Conservation (phyloP, 1,284 basidiomycete species). For the Trichosporon sp. region DNA sequence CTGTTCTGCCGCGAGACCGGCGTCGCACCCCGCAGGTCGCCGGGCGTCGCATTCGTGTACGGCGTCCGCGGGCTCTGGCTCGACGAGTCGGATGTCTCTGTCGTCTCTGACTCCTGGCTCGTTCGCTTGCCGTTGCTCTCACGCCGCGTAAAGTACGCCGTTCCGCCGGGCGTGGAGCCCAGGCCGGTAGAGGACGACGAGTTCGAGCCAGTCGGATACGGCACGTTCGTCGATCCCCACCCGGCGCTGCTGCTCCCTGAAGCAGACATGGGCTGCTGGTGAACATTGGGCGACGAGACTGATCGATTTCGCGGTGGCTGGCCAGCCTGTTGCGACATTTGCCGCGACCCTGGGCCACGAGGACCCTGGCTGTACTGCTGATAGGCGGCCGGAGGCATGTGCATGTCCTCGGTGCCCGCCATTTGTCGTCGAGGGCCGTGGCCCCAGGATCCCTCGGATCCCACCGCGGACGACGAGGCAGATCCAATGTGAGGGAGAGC, state of each 20-base stretch:
- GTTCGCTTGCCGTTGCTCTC: slow-evolving; percentile 36
- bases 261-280: slow-evolving; percentile 36
- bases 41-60: slow-evolving; percentile 54
- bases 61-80: slow-evolving; percentile 49
- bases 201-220: slow-evolving; percentile 13
- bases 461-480: slow-evolving; percentile 23
- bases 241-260: slow-evolving; percentile 6
- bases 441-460: slow-evolving; percentile 35
- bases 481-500: slow-evolving; percentile 37
- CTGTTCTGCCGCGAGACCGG: slow-evolving; percentile 35
- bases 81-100: slow-evolving; percentile 45
- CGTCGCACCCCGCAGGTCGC: slow-evolving; percentile 31
- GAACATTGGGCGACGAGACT: slow-evolving; percentile 51
- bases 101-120: slow-evolving; percentile 38
- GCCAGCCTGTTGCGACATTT: slow-evolving; percentile 25
- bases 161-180: slow-evolving; percentile 29
- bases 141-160: slow-evolving; percentile 36
- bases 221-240: slow-evolving; percentile 11
- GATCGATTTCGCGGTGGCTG: slow-evolving; percentile 47
- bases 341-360: slow-evolving; percentile 28
- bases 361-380: slow-evolving; percentile 22
- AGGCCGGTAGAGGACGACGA: slow-evolving; percentile 29
- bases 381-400: slow-evolving; percentile 13
- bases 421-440: background rate
- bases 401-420: slow-evolving; percentile 9